phyloP scores from a whole-genome alignment of 2,329 filamentous ascomycete genomes.

The Colletotrichum spaethianum region DNA sequence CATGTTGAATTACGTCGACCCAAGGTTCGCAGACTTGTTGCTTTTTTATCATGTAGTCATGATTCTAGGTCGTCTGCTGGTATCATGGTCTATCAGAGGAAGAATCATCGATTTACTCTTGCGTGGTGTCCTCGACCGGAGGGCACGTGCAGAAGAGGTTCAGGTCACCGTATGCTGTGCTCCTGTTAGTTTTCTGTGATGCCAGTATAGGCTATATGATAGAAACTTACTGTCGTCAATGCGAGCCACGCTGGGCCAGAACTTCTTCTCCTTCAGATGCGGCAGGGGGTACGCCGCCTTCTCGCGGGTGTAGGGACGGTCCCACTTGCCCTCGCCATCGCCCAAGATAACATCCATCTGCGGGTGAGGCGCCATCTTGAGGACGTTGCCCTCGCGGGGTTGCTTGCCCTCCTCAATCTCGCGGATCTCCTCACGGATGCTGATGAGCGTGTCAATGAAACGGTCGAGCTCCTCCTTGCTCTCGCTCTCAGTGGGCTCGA shows the following conservation, averaged over 20 bases:
- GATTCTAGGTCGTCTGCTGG: slow-evolving; percentile 9
- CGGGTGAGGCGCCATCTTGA: slow-evolving; percentile 92
- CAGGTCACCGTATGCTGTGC: slow-evolving; percentile 84
- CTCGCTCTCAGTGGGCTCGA: slow-evolving; percentile 96
- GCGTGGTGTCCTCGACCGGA: slow-evolving; percentile 78
- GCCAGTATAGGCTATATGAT: not conserved
- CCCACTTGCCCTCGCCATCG: slow-evolving; percentile 75
- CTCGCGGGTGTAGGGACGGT: slow-evolving; percentile 84
- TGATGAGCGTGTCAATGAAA: slow-evolving; percentile 91
- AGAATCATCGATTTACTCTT: slow-evolving; percentile 41
- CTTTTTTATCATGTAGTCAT: slow-evolving; percentile 15
- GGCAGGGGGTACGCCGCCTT: slow-evolving; percentile 88
- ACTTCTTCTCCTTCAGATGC: slow-evolving; percentile 94
- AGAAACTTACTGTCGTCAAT: slow-evolving; percentile 85
- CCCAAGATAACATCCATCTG: slow-evolving; percentile 82
- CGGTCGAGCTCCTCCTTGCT: slow-evolving; percentile 93
- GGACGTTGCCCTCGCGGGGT: slow-evolving; percentile 83
- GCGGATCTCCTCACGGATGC: slow-evolving; percentile 87
- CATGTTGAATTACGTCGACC: slow-evolving; percentile 35
- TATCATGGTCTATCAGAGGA: slow-evolving; percentile 30
- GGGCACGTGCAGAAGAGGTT: slow-evolving; percentile 97
- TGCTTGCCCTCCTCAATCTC: slow-evolving; percentile 85
- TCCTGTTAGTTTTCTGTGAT: slow-evolving; percentile 37
- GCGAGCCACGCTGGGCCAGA: slow-evolving; percentile 91
- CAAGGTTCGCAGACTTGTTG: not conserved